Base-by-base conservation (phyloP, 2,329 filamentous ascomycete genomes). In the Verticillium nonalfalfae region DNA sequence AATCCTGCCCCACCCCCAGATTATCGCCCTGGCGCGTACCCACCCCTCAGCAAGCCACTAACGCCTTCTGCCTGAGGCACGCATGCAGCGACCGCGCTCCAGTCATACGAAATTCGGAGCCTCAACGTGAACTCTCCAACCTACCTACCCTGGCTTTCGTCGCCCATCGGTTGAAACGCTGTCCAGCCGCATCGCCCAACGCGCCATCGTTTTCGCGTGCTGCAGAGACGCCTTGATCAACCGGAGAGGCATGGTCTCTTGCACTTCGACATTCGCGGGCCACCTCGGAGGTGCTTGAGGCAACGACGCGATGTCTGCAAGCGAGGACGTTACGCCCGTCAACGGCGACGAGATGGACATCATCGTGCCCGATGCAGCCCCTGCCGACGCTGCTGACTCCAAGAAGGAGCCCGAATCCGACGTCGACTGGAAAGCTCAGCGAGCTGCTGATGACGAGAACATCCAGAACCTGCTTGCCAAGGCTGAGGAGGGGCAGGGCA, bases 391-490 rank as follows among this genome's bases (percentile, higher is more conserved):
- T 60, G 63, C 50, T 59, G 59, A 60, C 14, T 60, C 59, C 50
- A 61, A 63, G 35, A 64, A 68, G 61, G 65, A 68, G 58, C 58
- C 64, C 50, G 61, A 64, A 55, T 70, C 73, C 50, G 70, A 73
- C n/a, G 72, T 74, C 34, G 73, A 74, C 21, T 78, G 75, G 74
- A 71, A 72, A 61, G 69, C 70, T 21, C 80, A 83, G 64, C 73
- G 81, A 62, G 78, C 74, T 31, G 76, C 79, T 36, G 82, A 86
- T 66, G 79, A 84, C 31, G 74, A 73, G 58, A 74, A 77, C 59
- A 79, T 84, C 34, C 73, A 78, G 35, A 74, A 72, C 9, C 71
- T 82, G 10, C 70, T 85, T 15, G 75, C 74, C 33, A 73, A 77
- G 58, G 75, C 74, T 45, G 74, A 79, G 63, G 73, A 77, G 61